These are phyloP conservation scores for Xylogone sp. DNA, from an alignment of 2,329 filamentous ascomycete species.

Conservation along the genomic window DNA sequence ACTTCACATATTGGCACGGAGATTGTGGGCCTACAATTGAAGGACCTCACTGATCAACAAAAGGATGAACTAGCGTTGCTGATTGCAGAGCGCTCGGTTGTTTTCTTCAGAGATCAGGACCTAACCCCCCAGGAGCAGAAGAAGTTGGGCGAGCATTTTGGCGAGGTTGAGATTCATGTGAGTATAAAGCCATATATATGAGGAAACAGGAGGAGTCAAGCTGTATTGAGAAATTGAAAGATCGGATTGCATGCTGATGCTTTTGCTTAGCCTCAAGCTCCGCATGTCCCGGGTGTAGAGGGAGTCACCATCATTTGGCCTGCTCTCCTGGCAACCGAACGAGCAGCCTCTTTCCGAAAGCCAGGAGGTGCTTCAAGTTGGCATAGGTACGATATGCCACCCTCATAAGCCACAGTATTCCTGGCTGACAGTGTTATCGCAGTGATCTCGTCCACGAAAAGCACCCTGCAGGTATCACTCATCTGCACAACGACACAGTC, in stretches of 20 bases:
- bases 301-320: slow-evolving; percentile 70
- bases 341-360: slow-evolving; percentile 56
- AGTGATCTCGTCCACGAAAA: slow-evolving; percentile 65
- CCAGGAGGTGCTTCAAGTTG: slow-evolving; percentile 65
- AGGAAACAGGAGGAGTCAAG: too few relatives aligned
- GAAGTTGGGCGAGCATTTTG: slow-evolving; percentile 58
- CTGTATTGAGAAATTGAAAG: too few relatives aligned
- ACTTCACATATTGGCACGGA: slow-evolving; percentile 32
- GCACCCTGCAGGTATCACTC: slow-evolving; percentile 67
- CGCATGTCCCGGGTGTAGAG: slow-evolving; percentile 63
- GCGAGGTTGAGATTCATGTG: slow-evolving; percentile 66
- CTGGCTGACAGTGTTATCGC: slow-evolving; percentile 7
- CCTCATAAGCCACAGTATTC: too few relatives aligned
- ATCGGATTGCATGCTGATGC: too few relatives aligned
- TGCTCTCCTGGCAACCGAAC: slow-evolving; percentile 59
- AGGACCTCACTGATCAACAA: slow-evolving; percentile 28
- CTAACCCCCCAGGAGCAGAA: slow-evolving; percentile 60
- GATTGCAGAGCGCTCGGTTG: slow-evolving; percentile 30
- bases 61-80: slow-evolving; percentile 34
- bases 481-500: slow-evolving; percentile 66
- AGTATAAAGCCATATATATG: slow-evolving; percentile 22
- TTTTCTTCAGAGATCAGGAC: slow-evolving; percentile 34
- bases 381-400: slow-evolving; percentile 49
- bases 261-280: slow-evolving; percentile 57
- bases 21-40: slow-evolving; percentile 31